Base-by-base conservation (phyloP, 2,329 filamentous ascomycete genomes). In the Elsinoe batatas region DNA sequence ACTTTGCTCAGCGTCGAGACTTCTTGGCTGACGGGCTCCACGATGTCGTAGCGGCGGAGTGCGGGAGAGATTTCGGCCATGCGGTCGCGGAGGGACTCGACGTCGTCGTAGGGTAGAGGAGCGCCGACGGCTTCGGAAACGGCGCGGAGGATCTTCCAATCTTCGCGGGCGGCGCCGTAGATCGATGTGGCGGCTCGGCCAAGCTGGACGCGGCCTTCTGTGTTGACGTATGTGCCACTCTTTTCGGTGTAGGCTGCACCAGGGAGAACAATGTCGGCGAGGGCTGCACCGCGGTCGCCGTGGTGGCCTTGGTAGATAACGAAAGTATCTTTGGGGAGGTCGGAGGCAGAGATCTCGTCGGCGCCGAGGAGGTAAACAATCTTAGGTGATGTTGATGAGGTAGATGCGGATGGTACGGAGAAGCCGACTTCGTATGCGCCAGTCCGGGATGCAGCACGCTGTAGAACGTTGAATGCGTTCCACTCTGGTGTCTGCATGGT, bases 61-160 rank as follows among this genome's bases (percentile, higher is more conserved):
- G 89, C 85, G 59, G 93, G 93, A 66, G 88, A 93, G 69, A 98
- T 91, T 75, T 97, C 89, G 60, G 85, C 83, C 88, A 97, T 95
- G 64, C 93, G 87, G 71, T 96, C 90, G 57, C 93, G 83, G 53
- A 98, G 80, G 65, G 83, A 80, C 62, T 93, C 87, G 51, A 98
- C 81, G 67, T 97, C 90, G 65, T 98, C 91, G 68, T 97, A 98
- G 18, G 90, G 88, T 54, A 98, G 81, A 61, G 91, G 85, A 26
- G 78, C 83, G 58, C 87, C 88, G 13, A 98, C 79, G 75, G 95
- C 96, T 74, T 97, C 93, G 67, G 87, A 93, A 56, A 81, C 83
- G 15, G 93, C 93, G 61, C 93, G 88, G 64, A 98, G 84, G 67
- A 98, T 97, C 82, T 97, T 98, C 93, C 93, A 98, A 75, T 98